Evolutionary conservation across 352 stramenopile species (phyloP).

Genomic region (Phytopythium helicoides): DNA sequence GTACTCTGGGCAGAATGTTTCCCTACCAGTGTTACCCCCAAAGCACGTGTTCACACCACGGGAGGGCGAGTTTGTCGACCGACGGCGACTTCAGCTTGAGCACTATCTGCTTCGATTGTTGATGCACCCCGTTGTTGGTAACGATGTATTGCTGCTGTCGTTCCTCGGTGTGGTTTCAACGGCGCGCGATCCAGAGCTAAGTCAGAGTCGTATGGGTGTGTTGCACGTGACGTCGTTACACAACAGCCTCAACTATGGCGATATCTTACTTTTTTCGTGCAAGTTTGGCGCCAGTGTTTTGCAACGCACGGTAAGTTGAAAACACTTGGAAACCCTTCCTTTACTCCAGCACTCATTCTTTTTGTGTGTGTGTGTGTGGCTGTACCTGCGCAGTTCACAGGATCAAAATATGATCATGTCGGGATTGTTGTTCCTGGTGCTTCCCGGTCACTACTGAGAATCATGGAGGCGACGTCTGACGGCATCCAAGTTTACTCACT

Average conservation of each 20-base stretch:
- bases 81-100: slow-evolving; percentile 60
- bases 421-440: slow-evolving; percentile 73
- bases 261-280: slow-evolving; percentile 83
- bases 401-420: slow-evolving; percentile 78
- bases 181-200: slow-evolving; percentile 58
- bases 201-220: slow-evolving; percentile 55
- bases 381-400: slow-evolving; percentile 76
- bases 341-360: no score
- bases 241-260: slow-evolving; percentile 59
- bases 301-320: slow-evolving; percentile 59
- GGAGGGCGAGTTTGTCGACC: slow-evolving; percentile 61
- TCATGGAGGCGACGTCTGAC: slow-evolving; percentile 78
- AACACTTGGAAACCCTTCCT: no score
- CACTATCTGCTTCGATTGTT: slow-evolving; percentile 56
- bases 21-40: slow-evolving; percentile 45
- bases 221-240: slow-evolving; percentile 78
- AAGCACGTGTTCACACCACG: slow-evolving; percentile 70
- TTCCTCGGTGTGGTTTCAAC: slow-evolving; percentile 78
- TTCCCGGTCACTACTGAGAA: slow-evolving; percentile 54
- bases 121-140: slow-evolving; percentile 36
- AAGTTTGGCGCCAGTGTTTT: slow-evolving; percentile 74
- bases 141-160: slow-evolving; percentile 68
- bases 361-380: no score
- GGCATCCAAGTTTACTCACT: slow-evolving; percentile 81
- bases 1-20: slow-evolving; percentile 18